These are phyloP conservation scores for Parastagonospora nodorum DNA, from an alignment of 2,329 filamentous ascomycete species.

Conservation along the genomic window DNA sequence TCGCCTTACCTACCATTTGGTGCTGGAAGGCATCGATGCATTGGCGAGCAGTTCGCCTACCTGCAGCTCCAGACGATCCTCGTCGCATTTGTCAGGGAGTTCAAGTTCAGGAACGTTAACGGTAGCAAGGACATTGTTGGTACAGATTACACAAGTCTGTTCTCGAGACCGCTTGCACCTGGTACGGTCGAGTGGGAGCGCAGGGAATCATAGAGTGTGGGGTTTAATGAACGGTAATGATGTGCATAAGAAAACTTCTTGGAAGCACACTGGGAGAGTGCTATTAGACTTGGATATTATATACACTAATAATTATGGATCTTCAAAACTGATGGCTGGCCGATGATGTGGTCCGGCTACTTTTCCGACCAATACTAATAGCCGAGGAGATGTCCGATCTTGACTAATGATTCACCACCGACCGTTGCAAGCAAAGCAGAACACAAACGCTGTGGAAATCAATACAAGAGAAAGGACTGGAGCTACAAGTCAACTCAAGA, in stretches of 20 bases:
- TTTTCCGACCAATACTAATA: background rate
- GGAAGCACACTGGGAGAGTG: background rate
- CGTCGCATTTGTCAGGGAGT: constrained; percentile 74
- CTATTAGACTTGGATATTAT: constrained; percentile 9
- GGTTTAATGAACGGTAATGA: constrained; percentile 21
- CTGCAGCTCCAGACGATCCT: constrained; percentile 87
- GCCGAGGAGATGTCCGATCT: constrained; percentile 12
- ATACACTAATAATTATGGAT: constrained; percentile 9
- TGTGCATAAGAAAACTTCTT: constrained; percentile 13
- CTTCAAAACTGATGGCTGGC: background rate
- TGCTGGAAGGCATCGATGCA: constrained; percentile 89
- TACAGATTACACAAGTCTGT: constrained; percentile 66
- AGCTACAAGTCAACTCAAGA: too few species aligned
- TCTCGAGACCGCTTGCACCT: constrained; percentile 52
- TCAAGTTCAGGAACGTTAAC: constrained; percentile 79
- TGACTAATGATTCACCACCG: constrained; percentile 5
- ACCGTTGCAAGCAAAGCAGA: background rate
- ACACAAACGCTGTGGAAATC: background rate
- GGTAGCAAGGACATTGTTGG: constrained; percentile 71
- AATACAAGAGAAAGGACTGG: background rate
- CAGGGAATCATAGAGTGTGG: constrained; percentile 49
- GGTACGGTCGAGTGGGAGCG: constrained; percentile 75
- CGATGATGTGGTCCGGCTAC: background rate
- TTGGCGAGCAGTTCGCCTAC: constrained; percentile 96
- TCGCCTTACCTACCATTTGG: constrained; percentile 95